Conservation (phyloP, 805 yeast species). For the Kodamaea lidongshanica region DNA sequence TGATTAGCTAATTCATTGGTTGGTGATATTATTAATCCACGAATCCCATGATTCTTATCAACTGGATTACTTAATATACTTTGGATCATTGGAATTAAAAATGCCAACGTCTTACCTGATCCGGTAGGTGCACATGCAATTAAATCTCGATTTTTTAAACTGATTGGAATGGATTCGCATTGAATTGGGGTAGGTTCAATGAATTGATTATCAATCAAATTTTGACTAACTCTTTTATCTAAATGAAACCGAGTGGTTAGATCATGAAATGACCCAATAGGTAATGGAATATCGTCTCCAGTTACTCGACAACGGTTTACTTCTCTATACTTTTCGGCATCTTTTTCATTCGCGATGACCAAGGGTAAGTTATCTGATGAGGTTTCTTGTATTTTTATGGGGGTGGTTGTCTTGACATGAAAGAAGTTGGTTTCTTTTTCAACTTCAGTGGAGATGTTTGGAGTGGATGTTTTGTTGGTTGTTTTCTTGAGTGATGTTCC, state of each 20-base stretch:
- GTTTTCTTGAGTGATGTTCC: constrained; percentile 75
- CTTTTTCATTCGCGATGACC: constrained; percentile 46
- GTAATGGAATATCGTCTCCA: constrained; percentile 85
- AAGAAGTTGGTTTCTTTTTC: constrained; percentile 82
- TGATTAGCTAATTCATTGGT: constrained; percentile 92
- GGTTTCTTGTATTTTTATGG: constrained; percentile 15
- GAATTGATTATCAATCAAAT: constrained; percentile 64
- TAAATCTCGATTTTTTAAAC: constrained; percentile 65
- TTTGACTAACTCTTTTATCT: constrained; percentile 50
- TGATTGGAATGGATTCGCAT: constrained; percentile 77
- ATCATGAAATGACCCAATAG: constrained; percentile 86
- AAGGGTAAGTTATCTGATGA: constrained; percentile 26
- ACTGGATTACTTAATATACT: constrained; percentile 21
- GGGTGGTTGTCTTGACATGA: constrained; percentile 41
- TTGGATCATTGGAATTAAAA: constrained; percentile 75
- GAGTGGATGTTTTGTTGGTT: constrained; percentile 36
- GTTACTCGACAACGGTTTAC: constrained; percentile 60
- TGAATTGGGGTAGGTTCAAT: constrained; percentile 91
- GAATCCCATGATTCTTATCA: constrained; percentile 45
- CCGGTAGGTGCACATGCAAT: constrained; percentile 98
- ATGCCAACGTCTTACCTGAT: constrained; percentile 94
- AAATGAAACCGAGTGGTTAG: constrained; percentile 62
- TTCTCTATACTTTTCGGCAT: constrained; percentile 58
- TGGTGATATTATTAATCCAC: constrained; percentile 83
- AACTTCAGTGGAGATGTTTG: constrained; percentile 45